These are phyloP conservation scores for Ophiostoma perfectum DNA, from an alignment of 2,329 filamentous ascomycete species.

Conservation along the genomic window DNA sequence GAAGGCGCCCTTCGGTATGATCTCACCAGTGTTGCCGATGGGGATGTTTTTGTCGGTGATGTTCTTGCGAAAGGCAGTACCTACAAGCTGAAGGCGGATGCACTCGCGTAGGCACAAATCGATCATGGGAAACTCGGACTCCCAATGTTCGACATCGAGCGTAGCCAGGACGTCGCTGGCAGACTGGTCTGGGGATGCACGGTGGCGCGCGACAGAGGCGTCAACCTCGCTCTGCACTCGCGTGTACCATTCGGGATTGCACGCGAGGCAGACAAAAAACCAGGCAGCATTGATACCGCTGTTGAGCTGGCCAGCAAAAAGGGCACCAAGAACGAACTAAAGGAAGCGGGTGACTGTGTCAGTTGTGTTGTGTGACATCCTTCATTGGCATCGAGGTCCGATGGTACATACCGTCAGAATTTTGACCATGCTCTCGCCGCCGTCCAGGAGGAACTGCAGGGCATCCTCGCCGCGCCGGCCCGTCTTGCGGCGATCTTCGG, in stretches of 20 bases:
- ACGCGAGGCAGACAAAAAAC: slow-evolving; percentile 46
- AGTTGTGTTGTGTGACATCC: too few relatives aligned
- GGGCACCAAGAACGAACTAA: slow-evolving; percentile 47
- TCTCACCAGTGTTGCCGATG: slow-evolving; percentile 36
- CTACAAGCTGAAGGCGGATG: slow-evolving; percentile 46
- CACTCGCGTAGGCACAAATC: slow-evolving; percentile 49
- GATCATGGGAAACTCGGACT: slow-evolving; percentile 48
- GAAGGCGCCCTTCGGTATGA: slow-evolving; percentile 46
- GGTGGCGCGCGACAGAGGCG: slow-evolving; percentile 40
- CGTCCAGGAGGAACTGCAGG: slow-evolving; percentile 49
- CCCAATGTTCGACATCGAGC: slow-evolving; percentile 50
- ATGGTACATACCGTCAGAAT: slow-evolving; percentile 38
- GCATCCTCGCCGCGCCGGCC: slow-evolving; percentile 45
- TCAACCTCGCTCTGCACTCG: slow-evolving; percentile 45
- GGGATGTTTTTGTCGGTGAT: slow-evolving; percentile 40
- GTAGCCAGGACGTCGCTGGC: slow-evolving; percentile 37
- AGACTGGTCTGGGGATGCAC: slow-evolving; percentile 31
- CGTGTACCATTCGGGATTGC: slow-evolving; percentile 42
- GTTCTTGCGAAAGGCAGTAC: slow-evolving; percentile 49
- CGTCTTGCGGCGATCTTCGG: slow-evolving; percentile 40
- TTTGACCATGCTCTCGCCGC: slow-evolving; percentile 40
- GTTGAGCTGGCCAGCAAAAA: slow-evolving; percentile 56
- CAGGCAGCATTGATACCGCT: slow-evolving; percentile 51
- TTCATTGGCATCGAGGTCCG: too few relatives aligned
- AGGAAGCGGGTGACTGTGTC: neutral